Conservation (phyloP, 2,329 filamentous ascomycete genomes). For the Pseudogymnoascus sp. region DNA sequence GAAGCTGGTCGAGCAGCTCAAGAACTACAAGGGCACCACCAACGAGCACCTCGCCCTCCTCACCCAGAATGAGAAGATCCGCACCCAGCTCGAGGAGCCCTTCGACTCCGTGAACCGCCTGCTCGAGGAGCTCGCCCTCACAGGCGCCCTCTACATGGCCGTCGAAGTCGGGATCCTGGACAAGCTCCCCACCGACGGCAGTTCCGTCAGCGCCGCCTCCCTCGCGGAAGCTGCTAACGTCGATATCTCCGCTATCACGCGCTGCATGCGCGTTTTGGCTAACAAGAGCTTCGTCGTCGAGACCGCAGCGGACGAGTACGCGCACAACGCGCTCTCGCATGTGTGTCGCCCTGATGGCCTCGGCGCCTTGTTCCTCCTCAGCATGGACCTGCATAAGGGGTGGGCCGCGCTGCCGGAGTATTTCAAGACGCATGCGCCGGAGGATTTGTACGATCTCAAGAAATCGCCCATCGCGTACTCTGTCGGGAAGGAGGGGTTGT, state of each 20-base stretch:
- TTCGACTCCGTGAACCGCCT: constrained; percentile 18
- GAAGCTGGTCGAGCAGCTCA: constrained; percentile 16
- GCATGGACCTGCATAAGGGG: constrained; percentile 27
- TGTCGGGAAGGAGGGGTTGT: constrained; percentile 28
- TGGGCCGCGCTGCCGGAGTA: constrained; percentile 24
- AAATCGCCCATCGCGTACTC: constrained; percentile 29
- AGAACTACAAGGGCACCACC: constrained; percentile 18
- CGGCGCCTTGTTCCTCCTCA: constrained; percentile 27
- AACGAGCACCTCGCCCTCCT: constrained; percentile 16
- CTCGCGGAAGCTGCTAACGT: constrained; percentile 22
- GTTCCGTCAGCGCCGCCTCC: constrained; percentile 14
- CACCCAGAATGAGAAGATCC: constrained; percentile 17
- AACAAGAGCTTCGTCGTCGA: constrained; percentile 27
- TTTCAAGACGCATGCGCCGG: constrained; percentile 25
- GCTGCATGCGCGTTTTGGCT: constrained; percentile 26
- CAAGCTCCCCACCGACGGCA: constrained; percentile 13
- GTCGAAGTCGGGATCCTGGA: constrained; percentile 15
- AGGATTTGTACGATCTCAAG: constrained; percentile 26
- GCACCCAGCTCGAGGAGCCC: constrained; percentile 18
- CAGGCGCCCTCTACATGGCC: constrained; percentile 17
- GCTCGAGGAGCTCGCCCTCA: constrained; percentile 19
- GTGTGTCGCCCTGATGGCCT: constrained; percentile 23
- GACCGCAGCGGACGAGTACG: constrained; percentile 25
- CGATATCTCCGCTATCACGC: constrained; percentile 26
- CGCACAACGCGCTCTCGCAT: constrained; percentile 27